These are phyloP conservation scores for Alternaria incomplexa DNA, from an alignment of 2,329 filamentous ascomycete genomes.

Conservation along the genomic window DNA sequence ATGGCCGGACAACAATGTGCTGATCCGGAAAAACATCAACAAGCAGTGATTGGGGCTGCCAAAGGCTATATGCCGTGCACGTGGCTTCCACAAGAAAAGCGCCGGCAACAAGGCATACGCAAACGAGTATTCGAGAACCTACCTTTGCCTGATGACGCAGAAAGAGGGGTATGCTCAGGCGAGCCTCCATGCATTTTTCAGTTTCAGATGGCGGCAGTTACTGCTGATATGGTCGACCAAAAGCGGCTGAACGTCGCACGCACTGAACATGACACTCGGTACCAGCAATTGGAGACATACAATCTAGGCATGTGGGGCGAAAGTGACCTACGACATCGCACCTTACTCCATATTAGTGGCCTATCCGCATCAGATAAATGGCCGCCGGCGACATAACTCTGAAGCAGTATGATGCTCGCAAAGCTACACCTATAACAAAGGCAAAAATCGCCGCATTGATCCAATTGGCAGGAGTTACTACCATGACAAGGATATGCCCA, in stretches of 20 bases:
- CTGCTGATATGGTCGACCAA: conserved; percentile 1
- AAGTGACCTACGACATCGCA: conserved; percentile 1
- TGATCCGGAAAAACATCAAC: conserved; percentile 4
- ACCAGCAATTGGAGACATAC: not conserved
- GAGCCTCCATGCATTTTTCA: conserved; percentile 9
- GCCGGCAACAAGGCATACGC: conserved; percentile 3
- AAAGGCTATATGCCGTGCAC: conserved; percentile 1
- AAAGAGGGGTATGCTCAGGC: conserved; percentile 21
- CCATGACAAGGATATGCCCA: conserved; percentile 7
- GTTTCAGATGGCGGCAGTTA: conserved; percentile 9
- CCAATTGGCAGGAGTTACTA: conserved; percentile 8
- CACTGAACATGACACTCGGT: not conserved
- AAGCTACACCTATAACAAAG: conserved; percentile 5
- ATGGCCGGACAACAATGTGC: conserved; percentile 8
- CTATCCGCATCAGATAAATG: conserved; percentile 2
- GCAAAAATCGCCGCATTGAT: not conserved
- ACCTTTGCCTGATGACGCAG: conserved; percentile 22
- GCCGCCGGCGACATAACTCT: conserved; percentile 2
- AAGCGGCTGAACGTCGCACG: conserved; percentile 2
- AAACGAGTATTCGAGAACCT: not conserved
- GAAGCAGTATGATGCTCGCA: conserved; percentile 2
- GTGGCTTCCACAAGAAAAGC: not conserved
- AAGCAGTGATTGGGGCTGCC: conserved; percentile 1
- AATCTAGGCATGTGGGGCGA: not conserved
- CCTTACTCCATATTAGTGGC: not conserved